Base-by-base conservation (phyloP, 345 rosid genomes). In the Populus deltoides region DNA sequence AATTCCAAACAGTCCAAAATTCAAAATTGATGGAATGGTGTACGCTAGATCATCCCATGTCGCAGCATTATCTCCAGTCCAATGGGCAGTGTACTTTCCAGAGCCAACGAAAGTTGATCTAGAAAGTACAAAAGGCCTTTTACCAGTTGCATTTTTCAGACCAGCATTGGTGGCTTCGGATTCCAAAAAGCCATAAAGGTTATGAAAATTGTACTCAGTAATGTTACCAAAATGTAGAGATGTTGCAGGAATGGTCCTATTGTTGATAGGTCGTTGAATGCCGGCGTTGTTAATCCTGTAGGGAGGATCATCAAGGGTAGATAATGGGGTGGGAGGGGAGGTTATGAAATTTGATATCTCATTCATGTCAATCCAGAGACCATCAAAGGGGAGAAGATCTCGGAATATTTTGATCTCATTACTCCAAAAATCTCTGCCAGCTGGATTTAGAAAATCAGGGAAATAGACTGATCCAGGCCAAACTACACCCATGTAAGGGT, bases 291-390 rank as follows among this genome's bases (percentile, higher is more conserved):
- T 92, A 33, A 93, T 93, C 74, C 79, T 81, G 93, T 91, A 93
- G 31, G 93, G 91, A 59, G 95, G 97, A 62, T 83, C 77, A 79
- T 93, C 97, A 0, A 89, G 83, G 33, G 86, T 77, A 7, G 93
- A 90, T 61, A 57, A 74, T 55, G 86, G 88, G 15, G 65, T 71
- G 6, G 82, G 70, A 29, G 87, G 74, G 57, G 97, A 76, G 24
- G 90, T 84, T 3, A 82, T 83, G 85, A 91, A 93, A 78, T 89
- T 93, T 24, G 97, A 82, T 16, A 89, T 0, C 85, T 93, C 97
- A 20, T 93, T 93, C 97, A 93, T 93, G 83, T 93, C 97, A 63
- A 93, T 51, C 97, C 97, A 93, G 45, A 91, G 33, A 68, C 97
- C 97, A 80, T 92, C 97, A 29, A 89, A 29, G 1, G 89, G 87